Evolutionary conservation across 2,329 filamentous ascomycete species (phyloP), one percentile per base, ranked within the genome.

Genomic region (Aureobasidium sp.): DNA sequence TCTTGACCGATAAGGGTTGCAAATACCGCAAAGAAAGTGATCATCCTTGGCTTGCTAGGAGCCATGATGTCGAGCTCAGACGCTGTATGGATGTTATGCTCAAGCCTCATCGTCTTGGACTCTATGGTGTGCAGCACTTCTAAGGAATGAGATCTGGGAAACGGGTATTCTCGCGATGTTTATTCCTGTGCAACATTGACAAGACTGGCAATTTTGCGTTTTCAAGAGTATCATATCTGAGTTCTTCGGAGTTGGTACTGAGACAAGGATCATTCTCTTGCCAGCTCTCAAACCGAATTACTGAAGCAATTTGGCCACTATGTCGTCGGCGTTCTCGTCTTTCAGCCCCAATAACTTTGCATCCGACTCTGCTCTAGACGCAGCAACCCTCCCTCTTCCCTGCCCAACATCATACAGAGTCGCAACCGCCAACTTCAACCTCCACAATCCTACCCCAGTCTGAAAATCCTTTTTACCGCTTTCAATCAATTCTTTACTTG

Each of bases 391-490:
- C 6, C 62, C 57, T 24, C 65, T 59, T 12, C 47, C 63, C 29
- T 59, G 20, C 4, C 62, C 63, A 27, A 51, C 52, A 50, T 67
- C 63, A 39, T 65, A 66, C 43, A 67, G 48, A 37, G 65, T 61
- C 12, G 64, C 57, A 17, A 66, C 65, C 1, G 50, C 61, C 37
- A 65, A 26, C 27, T 65, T 63, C 50, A 65, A 46, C 5, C 63
- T 43, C 64, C 64, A 65, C 2, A 63, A 39, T 10, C 46, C 36
- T 6, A 15, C 43, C 2, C 59, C 59, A 3, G 12, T 20, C 27
- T 26, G 3, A 29, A 26, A 39, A 17, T 65, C 64, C 2, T 8
- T 47, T 50, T 55, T 41, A 1, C 63, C 64, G 12, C 32, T 53
- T 10, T 47, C 39, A 47, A 63, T 53, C 57, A 67, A 47, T 20